Evolutionary conservation across 140 eudicot genomes (phyloP).

Genomic region (Senecio squalidus): DNA sequence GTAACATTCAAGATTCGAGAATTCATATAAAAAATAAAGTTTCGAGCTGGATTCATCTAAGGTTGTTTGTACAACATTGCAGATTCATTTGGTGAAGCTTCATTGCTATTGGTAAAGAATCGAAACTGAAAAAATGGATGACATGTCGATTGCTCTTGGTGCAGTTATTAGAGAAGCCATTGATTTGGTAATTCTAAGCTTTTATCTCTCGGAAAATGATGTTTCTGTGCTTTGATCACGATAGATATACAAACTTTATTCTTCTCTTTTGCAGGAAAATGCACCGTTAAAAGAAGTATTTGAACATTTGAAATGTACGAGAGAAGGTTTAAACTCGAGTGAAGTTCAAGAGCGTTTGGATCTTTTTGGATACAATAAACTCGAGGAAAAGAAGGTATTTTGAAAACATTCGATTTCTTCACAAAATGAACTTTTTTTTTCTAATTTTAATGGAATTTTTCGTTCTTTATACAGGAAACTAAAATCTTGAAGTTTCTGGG

Average conservation of each 20-base stretch:
- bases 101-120: constrained; percentile 3
- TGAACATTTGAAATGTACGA: constrained; percentile 56
- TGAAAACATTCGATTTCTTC: background rate
- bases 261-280: constrained; percentile 53
- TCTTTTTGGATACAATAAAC: constrained; percentile 79
- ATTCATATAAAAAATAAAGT: background rate
- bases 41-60: constrained; percentile 10
- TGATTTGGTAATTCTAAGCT: constrained; percentile 54
- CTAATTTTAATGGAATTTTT: background rate
- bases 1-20: background rate
- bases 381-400: constrained; percentile 75
- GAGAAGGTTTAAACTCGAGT: constrained; percentile 50
- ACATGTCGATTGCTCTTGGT: constrained; percentile 40
- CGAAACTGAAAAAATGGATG: constrained; percentile 38
- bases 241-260: constrained; percentile 1
- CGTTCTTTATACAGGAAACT: constrained; percentile 45
- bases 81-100: constrained; percentile 21
- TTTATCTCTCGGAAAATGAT: background rate
- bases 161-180: constrained; percentile 54
- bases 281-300: constrained; percentile 82
- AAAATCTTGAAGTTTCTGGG: constrained; percentile 83
- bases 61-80: constrained; percentile 21
- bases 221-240: background rate
- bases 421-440: background rate
- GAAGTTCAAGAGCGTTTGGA: constrained; percentile 57